phyloP scores from a whole-genome alignment of 257 asterid genomes.

The Mitragyna speciosa region DNA sequence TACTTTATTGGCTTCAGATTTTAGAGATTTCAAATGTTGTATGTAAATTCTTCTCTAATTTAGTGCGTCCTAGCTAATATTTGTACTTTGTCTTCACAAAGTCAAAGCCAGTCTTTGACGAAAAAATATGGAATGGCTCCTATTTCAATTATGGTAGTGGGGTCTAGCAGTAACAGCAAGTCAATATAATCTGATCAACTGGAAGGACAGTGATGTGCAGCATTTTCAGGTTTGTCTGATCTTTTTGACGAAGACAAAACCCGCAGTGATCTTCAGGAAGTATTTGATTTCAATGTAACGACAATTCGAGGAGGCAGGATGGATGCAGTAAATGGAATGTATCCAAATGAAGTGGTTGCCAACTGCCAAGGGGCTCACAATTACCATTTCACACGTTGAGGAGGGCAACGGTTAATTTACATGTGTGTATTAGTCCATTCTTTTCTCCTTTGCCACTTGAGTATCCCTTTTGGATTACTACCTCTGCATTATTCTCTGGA shows the following conservation, averaged over 20 bases:
- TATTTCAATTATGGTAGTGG: conserved; percentile 93
- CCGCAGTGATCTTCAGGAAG: conserved; percentile 70
- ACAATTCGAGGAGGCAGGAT: conserved; percentile 79
- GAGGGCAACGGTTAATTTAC: no score
- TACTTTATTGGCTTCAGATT: neutral
- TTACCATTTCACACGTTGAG: no score
- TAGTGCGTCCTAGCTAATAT: no score
- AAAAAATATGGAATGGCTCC: conserved; percentile 85
- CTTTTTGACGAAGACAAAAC: conserved; percentile 71
- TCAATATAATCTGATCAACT: conserved; percentile 95
- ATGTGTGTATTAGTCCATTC: neutral
- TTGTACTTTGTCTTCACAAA: no score
- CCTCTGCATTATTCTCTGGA: neutral
- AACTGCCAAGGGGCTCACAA: conserved; percentile 98
- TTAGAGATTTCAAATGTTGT: neutral
- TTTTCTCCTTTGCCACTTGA: neutral
- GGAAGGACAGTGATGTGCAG: conserved; percentile 95
- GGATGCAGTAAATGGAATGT: conserved; percentile 99
- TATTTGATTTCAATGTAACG: conserved; percentile 85
- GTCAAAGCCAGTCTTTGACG: conserved; percentile 62
- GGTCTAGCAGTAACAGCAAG: conserved; percentile 86
- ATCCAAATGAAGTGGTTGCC: conserved; percentile 86
- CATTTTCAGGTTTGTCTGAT: conserved; percentile 94
- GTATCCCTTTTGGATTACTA: neutral
- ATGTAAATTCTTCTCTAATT: no score